Conservation (phyloP, 1,284 basidiomycete species). For the Neotropicomus parvogracilis region DNA sequence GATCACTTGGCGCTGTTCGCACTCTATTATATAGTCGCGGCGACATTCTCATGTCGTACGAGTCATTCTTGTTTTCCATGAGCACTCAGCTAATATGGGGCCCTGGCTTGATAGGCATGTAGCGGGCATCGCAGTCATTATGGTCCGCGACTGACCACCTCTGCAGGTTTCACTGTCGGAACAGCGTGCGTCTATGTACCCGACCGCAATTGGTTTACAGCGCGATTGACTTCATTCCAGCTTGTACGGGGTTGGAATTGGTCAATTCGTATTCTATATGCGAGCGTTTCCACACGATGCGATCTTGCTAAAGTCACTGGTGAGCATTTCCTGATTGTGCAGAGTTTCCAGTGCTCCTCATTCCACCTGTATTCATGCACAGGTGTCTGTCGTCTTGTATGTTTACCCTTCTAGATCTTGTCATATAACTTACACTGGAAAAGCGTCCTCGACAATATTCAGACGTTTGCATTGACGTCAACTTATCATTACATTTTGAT, state of each 20-base stretch:
- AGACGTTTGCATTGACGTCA: background rate
- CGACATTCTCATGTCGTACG: background rate
- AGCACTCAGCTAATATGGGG: background rate
- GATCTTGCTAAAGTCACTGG: conserved; percentile 5
- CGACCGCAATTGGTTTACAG: background rate
- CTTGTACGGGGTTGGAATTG: conserved; percentile 16
- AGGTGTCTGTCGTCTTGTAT: conserved; percentile 17
- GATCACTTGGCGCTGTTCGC: no score
- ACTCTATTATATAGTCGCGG: no score
- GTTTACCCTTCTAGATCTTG: background rate
- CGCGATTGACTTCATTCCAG: conserved; percentile 5
- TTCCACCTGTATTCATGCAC: background rate
- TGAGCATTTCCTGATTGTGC: background rate
- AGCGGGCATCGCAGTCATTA: no score
- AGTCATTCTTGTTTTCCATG: background rate
- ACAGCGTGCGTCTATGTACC: conserved; percentile 4
- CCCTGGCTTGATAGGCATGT: conserved; percentile 14
- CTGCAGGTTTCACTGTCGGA: conserved; percentile 10
- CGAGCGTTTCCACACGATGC: conserved; percentile 18
- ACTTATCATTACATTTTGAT: conserved; percentile 6
- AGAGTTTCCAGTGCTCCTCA: background rate
- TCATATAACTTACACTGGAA: conserved; percentile 4
- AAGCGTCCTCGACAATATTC: conserved; percentile 13
- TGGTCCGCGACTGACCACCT: background rate
- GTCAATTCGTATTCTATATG: conserved; percentile 21